A percentile compares a stretch with the other conserved stretches of the same genome.
Conservation (phyloP, 1,284 basidiomycete species). For the Boletellus deceptivus region DNA sequence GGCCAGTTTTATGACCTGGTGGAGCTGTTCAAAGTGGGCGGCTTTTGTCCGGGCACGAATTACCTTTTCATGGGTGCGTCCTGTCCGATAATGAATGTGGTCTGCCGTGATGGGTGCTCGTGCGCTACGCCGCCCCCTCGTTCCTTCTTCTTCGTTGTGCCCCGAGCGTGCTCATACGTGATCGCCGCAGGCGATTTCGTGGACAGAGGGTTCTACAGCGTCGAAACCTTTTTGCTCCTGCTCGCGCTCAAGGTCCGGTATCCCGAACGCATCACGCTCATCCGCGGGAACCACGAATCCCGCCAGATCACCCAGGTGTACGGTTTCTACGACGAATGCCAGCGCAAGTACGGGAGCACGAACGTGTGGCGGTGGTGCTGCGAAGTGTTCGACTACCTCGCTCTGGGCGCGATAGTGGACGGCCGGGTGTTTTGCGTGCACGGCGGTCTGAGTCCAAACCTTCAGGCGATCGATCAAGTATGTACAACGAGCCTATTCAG, state of each 20-base stretch:
- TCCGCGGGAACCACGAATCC: conserved; percentile 98
- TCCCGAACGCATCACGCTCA: conserved; percentile 95
- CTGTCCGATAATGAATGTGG: not conserved
- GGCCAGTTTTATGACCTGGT: conserved; percentile 98
- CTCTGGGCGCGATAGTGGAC: conserved; percentile 92
- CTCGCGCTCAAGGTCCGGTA: conserved; percentile 97
- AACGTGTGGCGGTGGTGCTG: conserved; percentile 99
- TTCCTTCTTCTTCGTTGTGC: too few species aligned
- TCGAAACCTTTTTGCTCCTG: conserved; percentile 94
- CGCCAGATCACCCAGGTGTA: conserved; percentile 99
- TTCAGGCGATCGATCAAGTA: conserved; percentile 86
- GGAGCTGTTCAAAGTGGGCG: conserved; percentile 95
- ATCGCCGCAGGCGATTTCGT: conserved; percentile 80
- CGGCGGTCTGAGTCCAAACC: conserved; percentile 88
- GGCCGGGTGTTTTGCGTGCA: conserved; percentile 92
- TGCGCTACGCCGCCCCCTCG: too few species aligned
- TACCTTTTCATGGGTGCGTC: conserved; percentile 97
- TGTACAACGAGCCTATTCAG: conserved; percentile 25
- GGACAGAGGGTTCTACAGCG: conserved; percentile 95
- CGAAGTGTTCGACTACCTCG: conserved; percentile 97
- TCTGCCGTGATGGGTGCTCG: conserved; percentile 1
- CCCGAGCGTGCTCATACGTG: conserved; percentile 11
- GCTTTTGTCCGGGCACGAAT: conserved; percentile 93
- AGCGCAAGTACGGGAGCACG: conserved; percentile 91
- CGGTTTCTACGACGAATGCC: conserved; percentile 99